A percentile compares a stretch with the other conserved stretches of the same genome.
Conservation (phyloP, 179 eudicot species). For the Camellia oleifera region DNA sequence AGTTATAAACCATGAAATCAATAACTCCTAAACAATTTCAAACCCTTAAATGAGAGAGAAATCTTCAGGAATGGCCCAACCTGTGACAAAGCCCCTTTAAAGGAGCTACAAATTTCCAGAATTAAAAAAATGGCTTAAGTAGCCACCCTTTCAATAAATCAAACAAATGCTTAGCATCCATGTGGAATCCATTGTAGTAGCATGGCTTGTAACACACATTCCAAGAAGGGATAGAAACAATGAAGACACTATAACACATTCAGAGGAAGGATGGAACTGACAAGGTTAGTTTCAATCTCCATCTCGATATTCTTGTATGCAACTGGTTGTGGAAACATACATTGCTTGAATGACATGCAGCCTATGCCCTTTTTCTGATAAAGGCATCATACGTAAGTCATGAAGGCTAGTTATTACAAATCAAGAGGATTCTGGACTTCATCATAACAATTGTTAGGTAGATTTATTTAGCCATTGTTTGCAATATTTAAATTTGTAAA, state of each 20-base stretch:
- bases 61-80: background rate
- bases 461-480: too few species aligned
- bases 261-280: background rate
- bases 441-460: too few species aligned
- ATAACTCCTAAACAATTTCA: background rate
- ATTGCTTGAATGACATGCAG: too few species aligned
- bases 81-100: background rate
- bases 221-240: background rate
- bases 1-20: background rate
- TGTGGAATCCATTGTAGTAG: background rate
- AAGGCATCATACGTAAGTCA: too few species aligned
- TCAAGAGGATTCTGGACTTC: too few species aligned
- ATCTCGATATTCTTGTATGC: background rate
- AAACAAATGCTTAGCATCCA: background rate
- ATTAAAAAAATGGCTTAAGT: background rate
- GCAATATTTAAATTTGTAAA: too few species aligned
- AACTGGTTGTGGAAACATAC: background rate
- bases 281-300: background rate
- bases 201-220: background rate
- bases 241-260: background rate
- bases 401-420: too few species aligned
- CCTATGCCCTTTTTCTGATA: too few species aligned
- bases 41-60: background rate
- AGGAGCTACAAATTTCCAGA: too few species aligned
- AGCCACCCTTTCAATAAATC: background rate